Conservation (phyloP, 148 eudicot species). For the Chenopodium formosanum region DNA sequence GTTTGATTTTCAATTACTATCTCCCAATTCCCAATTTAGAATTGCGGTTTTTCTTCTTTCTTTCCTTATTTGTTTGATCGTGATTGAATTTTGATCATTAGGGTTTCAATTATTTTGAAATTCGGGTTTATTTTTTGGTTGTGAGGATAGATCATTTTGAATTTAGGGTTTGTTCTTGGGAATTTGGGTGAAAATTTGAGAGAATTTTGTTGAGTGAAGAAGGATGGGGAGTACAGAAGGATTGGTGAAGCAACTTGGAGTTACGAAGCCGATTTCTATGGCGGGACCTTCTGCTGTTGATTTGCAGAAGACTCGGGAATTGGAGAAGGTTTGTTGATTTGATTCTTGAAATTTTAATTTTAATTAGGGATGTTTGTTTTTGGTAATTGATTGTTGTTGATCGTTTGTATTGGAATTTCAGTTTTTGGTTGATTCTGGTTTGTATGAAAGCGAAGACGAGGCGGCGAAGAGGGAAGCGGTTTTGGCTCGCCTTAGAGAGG, state of each 20-base stretch:
- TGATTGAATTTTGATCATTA: background rate
- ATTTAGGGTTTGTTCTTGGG: background rate
- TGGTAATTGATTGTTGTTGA: background rate
- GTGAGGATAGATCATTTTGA: background rate
- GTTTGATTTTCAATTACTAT: background rate
- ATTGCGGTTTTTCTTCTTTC: no score
- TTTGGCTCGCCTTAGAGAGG: conserved; percentile 68
- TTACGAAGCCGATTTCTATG: conserved; percentile 57
- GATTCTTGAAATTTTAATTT: background rate
- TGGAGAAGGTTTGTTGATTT: conserved; percentile 51
- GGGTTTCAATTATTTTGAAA: background rate
- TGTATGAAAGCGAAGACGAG: conserved; percentile 70
- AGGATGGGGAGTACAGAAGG: conserved; percentile 41
- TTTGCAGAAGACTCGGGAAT: conserved; percentile 39
- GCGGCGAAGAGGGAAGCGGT: conserved; percentile 60
- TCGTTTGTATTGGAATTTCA: conserved; percentile 17
- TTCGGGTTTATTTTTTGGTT: background rate
- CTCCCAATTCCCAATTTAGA: no score
- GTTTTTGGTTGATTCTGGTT: conserved; percentile 66
- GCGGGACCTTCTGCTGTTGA: conserved; percentile 60
- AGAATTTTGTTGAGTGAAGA: background rate
- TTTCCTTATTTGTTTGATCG: no score
- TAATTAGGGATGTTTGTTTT: background rate
- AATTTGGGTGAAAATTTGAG: background rate
- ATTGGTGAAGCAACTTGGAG: conserved; percentile 47